Evolutionary conservation across 495 filamentous ascomycete species (phyloP).

Genomic region (Podospora tetraspora): DNA sequence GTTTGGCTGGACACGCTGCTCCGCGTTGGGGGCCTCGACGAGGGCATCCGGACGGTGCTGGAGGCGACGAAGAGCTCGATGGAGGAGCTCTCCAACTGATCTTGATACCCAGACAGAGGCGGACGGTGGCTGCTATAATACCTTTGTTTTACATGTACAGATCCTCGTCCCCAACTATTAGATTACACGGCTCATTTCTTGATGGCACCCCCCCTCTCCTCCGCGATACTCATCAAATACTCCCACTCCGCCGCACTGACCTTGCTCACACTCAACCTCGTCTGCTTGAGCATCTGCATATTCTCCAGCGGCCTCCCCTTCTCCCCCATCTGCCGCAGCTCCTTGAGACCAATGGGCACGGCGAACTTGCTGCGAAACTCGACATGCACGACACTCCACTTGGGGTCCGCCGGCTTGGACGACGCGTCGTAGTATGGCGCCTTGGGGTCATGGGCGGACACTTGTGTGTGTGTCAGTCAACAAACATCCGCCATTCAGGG

Average conservation of each 20-base stretch:
- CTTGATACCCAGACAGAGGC: conserved; percentile 23
- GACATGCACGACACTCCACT: conserved; percentile 87
- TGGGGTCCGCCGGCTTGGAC: conserved; percentile 65
- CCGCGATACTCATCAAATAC: conserved; percentile 59
- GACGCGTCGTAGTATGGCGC: conserved; percentile 82
- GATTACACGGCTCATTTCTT: neutral
- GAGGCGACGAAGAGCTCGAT: conserved; percentile 45
- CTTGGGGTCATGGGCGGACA: conserved; percentile 70
- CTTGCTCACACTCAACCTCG: conserved; percentile 75
- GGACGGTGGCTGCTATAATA: neutral
- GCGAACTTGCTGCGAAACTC: conserved; percentile 74
- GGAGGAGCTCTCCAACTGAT: conserved; percentile 24
- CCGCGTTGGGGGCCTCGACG: conserved; percentile 55
- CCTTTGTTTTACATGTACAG: neutral
- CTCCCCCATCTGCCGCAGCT: conserved; percentile 60
- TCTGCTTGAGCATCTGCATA: conserved; percentile 77
- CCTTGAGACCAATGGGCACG: conserved; percentile 64
- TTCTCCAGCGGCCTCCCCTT: conserved; percentile 62
- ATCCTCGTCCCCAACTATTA: neutral
- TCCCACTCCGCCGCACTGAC: conserved; percentile 73
- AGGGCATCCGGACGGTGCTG: conserved; percentile 60
- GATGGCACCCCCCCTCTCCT: conserved; percentile 25
- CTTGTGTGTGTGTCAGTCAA: conserved; percentile 37
- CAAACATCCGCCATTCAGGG: too few relatives aligned
- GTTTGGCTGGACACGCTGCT: conserved; percentile 56